Base-by-base conservation (phyloP, 495 filamentous ascomycete genomes). In the Aspergillus saccharolyticus region DNA sequence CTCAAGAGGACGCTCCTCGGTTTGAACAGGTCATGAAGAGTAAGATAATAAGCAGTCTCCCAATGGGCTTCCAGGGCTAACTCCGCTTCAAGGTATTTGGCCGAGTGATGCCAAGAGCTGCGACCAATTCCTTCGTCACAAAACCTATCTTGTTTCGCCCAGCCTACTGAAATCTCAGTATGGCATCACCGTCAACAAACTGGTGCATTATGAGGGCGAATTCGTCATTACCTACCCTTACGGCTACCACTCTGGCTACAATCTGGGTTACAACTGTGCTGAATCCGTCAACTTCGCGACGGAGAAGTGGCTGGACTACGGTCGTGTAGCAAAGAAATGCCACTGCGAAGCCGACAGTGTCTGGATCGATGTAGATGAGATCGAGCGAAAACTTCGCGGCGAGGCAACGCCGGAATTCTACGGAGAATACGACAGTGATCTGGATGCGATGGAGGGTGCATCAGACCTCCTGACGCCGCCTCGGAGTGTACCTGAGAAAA, bases 181-280 rank as follows among this genome's bases (percentile, higher is more conserved):
- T 73, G 89, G 89, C 57, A 96, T 99, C 75, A 91, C 88, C 28
- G 94, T 97, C 61, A 99, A 99, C 74, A 89, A 86, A 54, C 79
- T 96, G 49, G 89, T 97, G n/a, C 95, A 96, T 53, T 88, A 95
- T 60, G 94, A 96, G 65, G 91, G 93, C 55, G 94, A 99, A 65
- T 99, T 99, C 62, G 91, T 99, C 55, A 96, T 99, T 57, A 99
- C 94, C 0, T 99, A 94, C 66, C 94, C 94, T 0, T 97, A 97
- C 59, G 94, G 94, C 21, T 99, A 99, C 70, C 94, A 99, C 66
- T 99, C 94, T 9, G 94, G 94, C 10, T 99, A 93, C 70, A 99
- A 99, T 61, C 74, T 99, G 33, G 94, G 95, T 14, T 99, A 99
- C 72, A 99, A 99, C 70, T 99, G 94, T 70, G 94, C 94, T 30